Conservation (phyloP, 805 yeast genomes). For the Wickerhamomyces mucosus region DNA sequence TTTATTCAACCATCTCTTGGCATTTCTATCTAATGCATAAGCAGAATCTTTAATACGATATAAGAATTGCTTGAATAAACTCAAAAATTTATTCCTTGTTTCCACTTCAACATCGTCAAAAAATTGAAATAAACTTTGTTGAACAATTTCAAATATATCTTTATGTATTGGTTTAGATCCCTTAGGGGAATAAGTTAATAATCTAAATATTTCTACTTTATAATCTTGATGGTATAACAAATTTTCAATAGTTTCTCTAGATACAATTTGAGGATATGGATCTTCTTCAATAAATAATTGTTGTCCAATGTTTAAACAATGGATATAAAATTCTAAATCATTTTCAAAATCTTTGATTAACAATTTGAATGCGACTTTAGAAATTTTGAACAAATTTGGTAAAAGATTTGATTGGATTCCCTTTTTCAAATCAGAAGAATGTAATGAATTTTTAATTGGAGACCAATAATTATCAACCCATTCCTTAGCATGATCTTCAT, state of each 20-base stretch:
- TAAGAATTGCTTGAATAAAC: constrained; percentile 53
- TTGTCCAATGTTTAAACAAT: constrained; percentile 56
- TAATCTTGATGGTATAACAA: constrained; percentile 37
- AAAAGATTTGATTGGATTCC: constrained; percentile 52
- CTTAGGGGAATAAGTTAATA: constrained; percentile 53
- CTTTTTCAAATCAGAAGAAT: constrained; percentile 14
- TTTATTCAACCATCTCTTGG: constrained; percentile 29
- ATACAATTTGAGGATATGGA: constrained; percentile 33
- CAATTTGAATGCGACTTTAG: constrained; percentile 30
- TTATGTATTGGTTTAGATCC: constrained; percentile 47
- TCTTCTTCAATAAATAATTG: constrained; percentile 43
- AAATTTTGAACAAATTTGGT: constrained; percentile 50
- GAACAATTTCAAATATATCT: constrained; percentile 34
- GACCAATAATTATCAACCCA: constrained; percentile 18
- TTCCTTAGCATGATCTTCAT: constrained; percentile 15
- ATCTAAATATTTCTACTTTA: constrained; percentile 47
- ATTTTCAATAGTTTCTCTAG: constrained; percentile 22
- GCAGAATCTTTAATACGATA: constrained; percentile 61
- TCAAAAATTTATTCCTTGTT: constrained; percentile 53
- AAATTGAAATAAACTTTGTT: constrained; percentile 35
- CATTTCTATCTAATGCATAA: constrained; percentile 46
- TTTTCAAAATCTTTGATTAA: constrained; percentile 27
- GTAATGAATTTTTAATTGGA: constrained; percentile 12
- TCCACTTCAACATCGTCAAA: constrained; percentile 62
- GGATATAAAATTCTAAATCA: constrained; percentile 33